Base-by-base conservation (phyloP, 1,284 basidiomycete species). In the Earliella scabrosa region DNA sequence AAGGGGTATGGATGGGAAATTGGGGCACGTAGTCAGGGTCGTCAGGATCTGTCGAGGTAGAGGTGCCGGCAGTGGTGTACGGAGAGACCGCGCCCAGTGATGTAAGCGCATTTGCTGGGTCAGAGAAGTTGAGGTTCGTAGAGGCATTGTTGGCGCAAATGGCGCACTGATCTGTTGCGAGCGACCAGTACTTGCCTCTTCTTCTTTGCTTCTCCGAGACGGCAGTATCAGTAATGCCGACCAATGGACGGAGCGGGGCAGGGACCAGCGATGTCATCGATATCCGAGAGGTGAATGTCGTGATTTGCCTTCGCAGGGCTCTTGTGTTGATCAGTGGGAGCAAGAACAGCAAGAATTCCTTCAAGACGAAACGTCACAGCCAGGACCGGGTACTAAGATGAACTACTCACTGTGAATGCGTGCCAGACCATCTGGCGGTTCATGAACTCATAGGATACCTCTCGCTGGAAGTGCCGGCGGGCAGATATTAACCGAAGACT, bases 341-440 rank as follows among this genome's bases (percentile, higher is more conserved):
- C 6, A 96, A 75, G 76, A 98, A 98, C 40, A 99, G 78, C 24
- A 98, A 78, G 73, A 99, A 98, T 82, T 99, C 97, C 95, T 97
- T 66, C n/a, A 31, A 26, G 40, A 47, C 24, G 21, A 6, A 10
- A 20, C 24, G 27, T 49, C n/a, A 31, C 21, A 41, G 21, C 20
- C 2, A 1, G 5, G 1, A 2, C 8, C 24, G 10, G n/a, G 13
- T 20, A 4, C 2, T 8, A 21, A 9, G 2, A 26, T 36, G 3
- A 23, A 26, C 3, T 6, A 75, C 90, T 60, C 70, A 95, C 95
- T 1, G 97, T 99, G 72, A 99, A 97, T 1, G 95, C 92, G 70
- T 97, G 93, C 97, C 97, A 99, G 50, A 99, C 97, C 81, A 99
- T 92, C 74, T 99, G 97, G 54, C 97, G 90, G 67, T 99, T 98